Percentiles rank a stretch among this genome's conserved stretches.
phyloP scores from a whole-genome alignment of 129 eudicot species.

The Mikania micrantha region DNA sequence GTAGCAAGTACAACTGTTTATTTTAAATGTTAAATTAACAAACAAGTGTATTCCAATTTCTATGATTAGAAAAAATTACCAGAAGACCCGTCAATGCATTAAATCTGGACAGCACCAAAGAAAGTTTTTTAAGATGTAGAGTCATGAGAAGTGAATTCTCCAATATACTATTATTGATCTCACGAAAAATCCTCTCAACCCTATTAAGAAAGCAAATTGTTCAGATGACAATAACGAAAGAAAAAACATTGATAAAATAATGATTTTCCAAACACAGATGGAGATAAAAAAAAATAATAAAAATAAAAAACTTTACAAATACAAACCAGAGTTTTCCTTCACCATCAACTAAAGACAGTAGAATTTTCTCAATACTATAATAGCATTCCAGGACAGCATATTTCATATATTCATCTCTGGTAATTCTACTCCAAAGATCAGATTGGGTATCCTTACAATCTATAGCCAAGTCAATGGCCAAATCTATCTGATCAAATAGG shows the following conservation, averaged over 20 bases:
- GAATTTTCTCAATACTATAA: slow-evolving; percentile 74
- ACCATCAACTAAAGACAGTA: slow-evolving; percentile 78
- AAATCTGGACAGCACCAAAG: slow-evolving; percentile 72
- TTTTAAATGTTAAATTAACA: not conserved
- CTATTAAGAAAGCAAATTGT: slow-evolving; percentile 33
- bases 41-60: not conserved
- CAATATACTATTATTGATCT: slow-evolving; percentile 73
- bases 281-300: not conserved
- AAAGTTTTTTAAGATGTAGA: slow-evolving; percentile 63
- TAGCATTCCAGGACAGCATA: slow-evolving; percentile 96
- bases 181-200: slow-evolving; percentile 89
- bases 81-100: slow-evolving; percentile 92
- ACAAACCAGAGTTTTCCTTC: slow-evolving; percentile 86
- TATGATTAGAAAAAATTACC: slow-evolving; percentile 38
- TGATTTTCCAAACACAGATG: not conserved
- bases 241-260: not conserved
- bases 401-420: slow-evolving; percentile 88
- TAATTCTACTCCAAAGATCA: slow-evolving; percentile 91
- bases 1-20: not conserved
- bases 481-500: slow-evolving; percentile 52
- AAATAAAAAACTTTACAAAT: not conserved
- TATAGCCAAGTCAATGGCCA: slow-evolving; percentile 90
- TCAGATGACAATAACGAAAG: not conserved
- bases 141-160: slow-evolving; percentile 66
- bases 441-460: slow-evolving; percentile 92